These are phyloP conservation scores for Alternaria sp. DNA, from an alignment of 2,329 filamentous ascomycete species.

Conservation along the genomic window DNA sequence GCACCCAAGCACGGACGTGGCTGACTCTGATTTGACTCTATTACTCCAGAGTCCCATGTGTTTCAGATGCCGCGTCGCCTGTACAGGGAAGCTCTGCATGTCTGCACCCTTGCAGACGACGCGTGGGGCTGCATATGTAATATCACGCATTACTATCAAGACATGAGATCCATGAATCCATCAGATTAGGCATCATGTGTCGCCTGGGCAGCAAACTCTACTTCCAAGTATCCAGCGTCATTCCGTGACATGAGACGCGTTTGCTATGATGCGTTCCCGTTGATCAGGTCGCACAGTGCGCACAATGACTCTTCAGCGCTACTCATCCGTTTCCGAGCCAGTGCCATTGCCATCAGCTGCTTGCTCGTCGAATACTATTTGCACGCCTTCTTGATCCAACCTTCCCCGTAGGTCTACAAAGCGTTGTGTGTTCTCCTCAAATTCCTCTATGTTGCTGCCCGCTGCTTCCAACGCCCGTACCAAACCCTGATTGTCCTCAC, in stretches of 20 bases:
- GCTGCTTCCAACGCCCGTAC: conserved; percentile 24
- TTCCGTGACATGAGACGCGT: not conserved
- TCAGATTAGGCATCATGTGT: not conserved
- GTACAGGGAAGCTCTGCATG: not conserved
- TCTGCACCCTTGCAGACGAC: conserved; percentile 2
- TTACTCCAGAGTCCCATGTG: conserved; percentile 6
- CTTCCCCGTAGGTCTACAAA: conserved; percentile 24
- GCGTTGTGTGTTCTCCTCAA: conserved; percentile 32
- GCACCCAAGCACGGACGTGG: conserved; percentile 15
- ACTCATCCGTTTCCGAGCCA: conserved; percentile 21
- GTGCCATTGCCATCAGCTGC: conserved; percentile 2
- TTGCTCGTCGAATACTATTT: conserved; percentile 33
- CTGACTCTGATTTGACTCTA: conserved; percentile 15
- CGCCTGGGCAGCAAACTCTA: conserved; percentile 2
- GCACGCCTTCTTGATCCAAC: conserved; percentile 34
- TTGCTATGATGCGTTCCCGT: not conserved
- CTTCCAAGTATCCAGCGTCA: not conserved
- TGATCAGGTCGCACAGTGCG: not conserved
- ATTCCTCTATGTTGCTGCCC: conserved; percentile 34
- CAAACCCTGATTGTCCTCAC: conserved; percentile 27
- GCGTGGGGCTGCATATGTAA: conserved; percentile 2
- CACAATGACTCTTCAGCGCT: not conserved
- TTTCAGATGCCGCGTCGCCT: not conserved
- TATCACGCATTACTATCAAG: conserved; percentile 5
- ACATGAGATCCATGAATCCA: conserved; percentile 1